phyloP scores from a whole-genome alignment of 352 stramenopile species.

The Globisporangium paroecandrum region DNA sequence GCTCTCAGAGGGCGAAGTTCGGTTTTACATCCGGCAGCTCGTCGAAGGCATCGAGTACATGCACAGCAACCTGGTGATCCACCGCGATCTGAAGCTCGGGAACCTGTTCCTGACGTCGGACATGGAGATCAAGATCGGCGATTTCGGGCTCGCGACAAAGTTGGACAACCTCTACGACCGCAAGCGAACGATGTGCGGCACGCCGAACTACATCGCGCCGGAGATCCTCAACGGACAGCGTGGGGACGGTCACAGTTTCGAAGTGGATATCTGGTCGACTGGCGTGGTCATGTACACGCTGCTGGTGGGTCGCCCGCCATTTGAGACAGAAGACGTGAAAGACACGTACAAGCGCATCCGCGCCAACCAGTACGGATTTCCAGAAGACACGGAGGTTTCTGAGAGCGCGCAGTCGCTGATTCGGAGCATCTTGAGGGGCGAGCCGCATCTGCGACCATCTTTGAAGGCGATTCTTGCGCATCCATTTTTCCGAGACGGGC shows the following conservation, averaged over 20 bases:
- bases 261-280: conserved; percentile 98
- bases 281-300: conserved; percentile 98
- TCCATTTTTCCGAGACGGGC: conserved; percentile 67
- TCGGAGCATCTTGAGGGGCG: conserved; percentile 65
- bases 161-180: conserved; percentile 89
- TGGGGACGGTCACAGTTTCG: conserved; percentile 93
- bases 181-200: conserved; percentile 95
- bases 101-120: conserved; percentile 96
- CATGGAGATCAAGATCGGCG: conserved; percentile 96
- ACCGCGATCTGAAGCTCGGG: conserved; percentile 97
- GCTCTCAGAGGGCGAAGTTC: conserved; percentile 93
- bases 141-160: conserved; percentile 91
- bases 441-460: conserved; percentile 66
- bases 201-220: conserved; percentile 92
- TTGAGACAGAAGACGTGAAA: conserved; percentile 97
- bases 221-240: conserved; percentile 91
- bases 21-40: conserved; percentile 90
- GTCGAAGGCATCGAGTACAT: conserved; percentile 95
- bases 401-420: conserved; percentile 68
- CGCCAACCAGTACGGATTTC: conserved; percentile 95
- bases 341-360: conserved; percentile 98
- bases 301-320: conserved; percentile 96
- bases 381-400: conserved; percentile 85
- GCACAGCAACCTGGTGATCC: conserved; percentile 93
- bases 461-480: conserved; percentile 76